A percentile compares a stretch with the other conserved stretches of the same genome.
These are phyloP conservation scores for Globisporangium ultimum DNA, from an alignment of 352 stramenopile species.

Conservation along the genomic window DNA sequence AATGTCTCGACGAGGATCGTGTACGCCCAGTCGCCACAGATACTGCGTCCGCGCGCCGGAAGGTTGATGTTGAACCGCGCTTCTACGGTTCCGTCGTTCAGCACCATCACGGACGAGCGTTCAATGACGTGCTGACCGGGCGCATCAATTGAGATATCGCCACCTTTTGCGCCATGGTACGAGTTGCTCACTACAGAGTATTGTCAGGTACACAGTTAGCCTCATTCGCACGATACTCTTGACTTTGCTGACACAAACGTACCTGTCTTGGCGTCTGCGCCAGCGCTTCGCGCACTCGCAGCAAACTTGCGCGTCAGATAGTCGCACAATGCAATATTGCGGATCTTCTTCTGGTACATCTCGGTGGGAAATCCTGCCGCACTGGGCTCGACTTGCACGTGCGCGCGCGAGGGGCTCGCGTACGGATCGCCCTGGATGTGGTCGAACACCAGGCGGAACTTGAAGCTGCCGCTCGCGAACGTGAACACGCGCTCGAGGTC, in stretches of 20 bases:
- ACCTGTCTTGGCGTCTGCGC: slow-evolving; percentile 62
- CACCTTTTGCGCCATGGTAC: slow-evolving; percentile 90
- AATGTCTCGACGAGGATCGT: slow-evolving; percentile 91
- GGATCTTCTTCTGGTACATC: slow-evolving; percentile 71
- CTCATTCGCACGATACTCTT: no score
- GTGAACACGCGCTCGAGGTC: slow-evolving; percentile 60
- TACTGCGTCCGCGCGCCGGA: slow-evolving; percentile 90
- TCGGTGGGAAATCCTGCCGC: slow-evolving; percentile 80
- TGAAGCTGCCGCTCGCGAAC: slow-evolving; percentile 24
- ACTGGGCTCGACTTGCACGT: slow-evolving; percentile 76
- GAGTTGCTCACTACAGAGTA: slow-evolving; percentile 38
- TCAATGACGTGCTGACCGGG: slow-evolving; percentile 94
- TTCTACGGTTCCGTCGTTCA: slow-evolving; percentile 80
- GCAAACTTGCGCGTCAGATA: slow-evolving; percentile 89
- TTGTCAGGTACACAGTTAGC: not conserved
- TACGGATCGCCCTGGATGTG: slow-evolving; percentile 95
- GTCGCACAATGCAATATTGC: slow-evolving; percentile 87
- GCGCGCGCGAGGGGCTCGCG: slow-evolving; percentile 92
- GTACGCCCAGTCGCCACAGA: slow-evolving; percentile 91
- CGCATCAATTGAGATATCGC: slow-evolving; percentile 93
- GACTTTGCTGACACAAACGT: not conserved
- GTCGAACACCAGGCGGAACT: slow-evolving; percentile 89
- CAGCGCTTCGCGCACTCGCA: slow-evolving; percentile 40
- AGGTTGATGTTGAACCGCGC: slow-evolving; percentile 95
- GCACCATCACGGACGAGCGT: slow-evolving; percentile 86